Evolutionary conservation across 2,329 filamentous ascomycete genomes (phyloP), one percentile per base, ranked within the genome.

Genomic region (Pestalotiopsis fici): DNA sequence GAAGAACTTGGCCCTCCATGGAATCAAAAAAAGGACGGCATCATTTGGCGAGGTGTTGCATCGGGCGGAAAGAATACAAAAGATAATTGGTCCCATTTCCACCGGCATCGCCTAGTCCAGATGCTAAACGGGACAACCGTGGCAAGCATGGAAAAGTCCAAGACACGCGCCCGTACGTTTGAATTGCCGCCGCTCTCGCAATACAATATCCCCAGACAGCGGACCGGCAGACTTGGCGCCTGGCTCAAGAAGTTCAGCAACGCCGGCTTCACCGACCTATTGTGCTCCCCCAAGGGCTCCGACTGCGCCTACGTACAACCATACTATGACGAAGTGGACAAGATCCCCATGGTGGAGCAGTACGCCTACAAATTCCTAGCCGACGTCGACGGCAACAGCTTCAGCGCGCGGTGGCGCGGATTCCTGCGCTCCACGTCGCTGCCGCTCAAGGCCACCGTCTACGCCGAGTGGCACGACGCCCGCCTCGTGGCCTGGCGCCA

Each of bases 81-180:
- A n/a, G 75, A 88, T 57, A 91, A 86, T 68, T 93, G 91, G 90
- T 83, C 83, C 39, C 86, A 88, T 43, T 91, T 92, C 72, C 91
- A 93, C 69, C 88, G 91, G n/a, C 90, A 92, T 72, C 88, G 91
- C 3, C 87, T 93, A 67, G 81, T 93, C 28, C 83, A 89, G 67
- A 91, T 93, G 88, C 80, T 91, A 60, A 93, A 93, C 72, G 85
- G 85, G 9, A 90, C 88, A 1, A 84, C 82, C 21, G 86, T 90
- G 25, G 75, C 76, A 31, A 73, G 77, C 9, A 81, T 85, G 37
- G 86, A 90, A 73, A 73, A 78, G 50, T 74, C 76, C 18, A 76
- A 72, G 43, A 70, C 77, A 60, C 78, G 80, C 47, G 74, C 84
- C 39, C 75, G 78, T 69, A 86, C 86, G 7, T 89, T 88, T 71